Base-by-base conservation (phyloP, 2,329 filamentous ascomycete genomes). In the Alternaria sp. region DNA sequence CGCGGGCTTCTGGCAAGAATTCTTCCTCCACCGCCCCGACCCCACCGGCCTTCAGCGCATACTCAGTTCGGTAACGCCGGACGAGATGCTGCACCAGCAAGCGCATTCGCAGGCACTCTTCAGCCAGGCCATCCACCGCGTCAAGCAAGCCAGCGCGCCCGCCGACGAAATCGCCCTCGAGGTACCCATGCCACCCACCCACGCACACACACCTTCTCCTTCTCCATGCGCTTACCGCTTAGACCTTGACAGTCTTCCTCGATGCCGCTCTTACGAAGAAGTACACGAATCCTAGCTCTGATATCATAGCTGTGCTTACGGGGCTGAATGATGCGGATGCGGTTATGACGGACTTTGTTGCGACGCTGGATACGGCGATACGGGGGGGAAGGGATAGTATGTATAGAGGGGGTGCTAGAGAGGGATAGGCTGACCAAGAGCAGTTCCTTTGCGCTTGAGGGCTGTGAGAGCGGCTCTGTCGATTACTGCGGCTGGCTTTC, bases 1-100 rank as follows among this genome's bases (percentile, higher is more conserved):
- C 1, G 93, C 97, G 64, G 95, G 93, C 46, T 99, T 97, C 82
- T 99, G 96, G 96, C 87, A 89, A 69, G 96, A 97, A 81, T 93
- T 99, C 82, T 99, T 99, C 80, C 86, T 99, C 40, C 85, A 97
- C 62, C 90, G 89, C 67, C 94, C 95, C 21, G 93, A 97, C 77
- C 86, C 88, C 58, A 79, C 84, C 5, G 87, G 89, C 52, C 83
- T 99, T 68, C 87, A 88, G 77, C 83, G 82, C 54, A 86, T 93
- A 51, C 83, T 99, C 65, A 87, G 89, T 67, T 83, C 86, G n/a
- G 83, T 96, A 44, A 86, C 87, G 55, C 88, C 93, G 6, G 89
- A 92, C 69, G 90, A 94, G 71, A 85, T 97, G 66, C 84, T 97
- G 45, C 88, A 90, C 62, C 83, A 92, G 51, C 93, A 97, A 80